Evolutionary conservation across 140 eudicot genomes (phyloP).

Genomic region (Cichorium intybus): DNA sequence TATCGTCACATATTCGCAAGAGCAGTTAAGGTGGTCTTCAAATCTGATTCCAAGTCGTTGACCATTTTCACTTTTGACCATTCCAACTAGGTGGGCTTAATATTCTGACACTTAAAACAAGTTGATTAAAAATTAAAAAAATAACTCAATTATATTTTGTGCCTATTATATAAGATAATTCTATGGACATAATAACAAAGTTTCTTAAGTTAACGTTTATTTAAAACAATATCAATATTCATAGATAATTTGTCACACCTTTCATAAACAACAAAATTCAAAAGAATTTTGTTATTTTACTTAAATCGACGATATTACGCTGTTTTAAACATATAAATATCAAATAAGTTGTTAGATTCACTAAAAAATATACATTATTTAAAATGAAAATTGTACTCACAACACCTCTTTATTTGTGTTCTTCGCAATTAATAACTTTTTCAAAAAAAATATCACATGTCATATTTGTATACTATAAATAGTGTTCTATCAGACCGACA

Average conservation of each 20-base stretch:
- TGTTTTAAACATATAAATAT: neutral
- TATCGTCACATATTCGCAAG: conserved; percentile 4
- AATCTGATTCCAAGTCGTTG: neutral
- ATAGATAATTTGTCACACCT: no score
- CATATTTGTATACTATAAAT: no score
- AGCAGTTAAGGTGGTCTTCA: neutral
- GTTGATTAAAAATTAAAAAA: neutral
- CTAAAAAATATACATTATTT: neutral
- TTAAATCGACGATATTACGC: neutral
- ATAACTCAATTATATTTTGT: no score
- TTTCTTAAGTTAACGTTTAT: neutral
- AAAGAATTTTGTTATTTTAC: neutral
- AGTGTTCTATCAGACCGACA: no score
- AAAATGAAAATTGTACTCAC: neutral
- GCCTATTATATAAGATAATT: no score
- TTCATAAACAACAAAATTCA: neutral
- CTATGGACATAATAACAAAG: no score
- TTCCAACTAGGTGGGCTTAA: conserved; percentile 15
- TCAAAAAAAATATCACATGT: no score
- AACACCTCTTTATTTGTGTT: neutral
- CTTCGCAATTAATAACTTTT: neutral
- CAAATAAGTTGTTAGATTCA: neutral
- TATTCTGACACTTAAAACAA: neutral
- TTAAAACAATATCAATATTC: no score
- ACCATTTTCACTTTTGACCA: conserved; percentile 15